These are phyloP conservation scores for Penicillium sp. DNA, from an alignment of 2,329 filamentous ascomycete species.

Conservation along the genomic window DNA sequence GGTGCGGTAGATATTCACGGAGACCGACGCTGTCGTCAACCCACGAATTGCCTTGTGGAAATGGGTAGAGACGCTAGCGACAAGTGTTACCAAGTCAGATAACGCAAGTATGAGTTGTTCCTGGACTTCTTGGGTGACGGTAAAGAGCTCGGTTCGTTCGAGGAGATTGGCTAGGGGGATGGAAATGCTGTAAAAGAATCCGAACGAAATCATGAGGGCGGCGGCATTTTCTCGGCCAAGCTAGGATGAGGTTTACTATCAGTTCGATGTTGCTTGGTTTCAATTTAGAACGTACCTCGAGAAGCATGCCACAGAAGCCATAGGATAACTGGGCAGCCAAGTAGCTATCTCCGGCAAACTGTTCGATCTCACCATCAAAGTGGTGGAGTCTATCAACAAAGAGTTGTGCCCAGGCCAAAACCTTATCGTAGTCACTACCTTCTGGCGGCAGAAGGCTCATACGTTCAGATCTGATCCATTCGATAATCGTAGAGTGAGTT, in stretches of 20 bases:
- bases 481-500: slow-evolving; percentile 24
- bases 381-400: slow-evolving; percentile 45
- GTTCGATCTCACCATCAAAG: slow-evolving; percentile 42
- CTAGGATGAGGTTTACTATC: slow-evolving; percentile 29
- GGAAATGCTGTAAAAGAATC: slow-evolving; percentile 57
- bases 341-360: slow-evolving; percentile 44
- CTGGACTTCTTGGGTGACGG: slow-evolving; percentile 53
- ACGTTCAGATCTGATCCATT: slow-evolving; percentile 47
- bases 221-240: slow-evolving; percentile 54
- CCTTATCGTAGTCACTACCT: slow-evolving; percentile 49
- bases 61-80: slow-evolving; percentile 39
- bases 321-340: slow-evolving; percentile 56
- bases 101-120: slow-evolving; percentile 50
- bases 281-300: slow-evolving; percentile 47
- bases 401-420: slow-evolving; percentile 45
- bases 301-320: slow-evolving; percentile 52
- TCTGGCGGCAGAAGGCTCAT: slow-evolving; percentile 46
- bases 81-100: slow-evolving; percentile 41
- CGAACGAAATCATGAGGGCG: slow-evolving; percentile 57
- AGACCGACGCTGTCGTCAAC: slow-evolving; percentile 29
- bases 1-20: slow-evolving; percentile 44
- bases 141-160: slow-evolving; percentile 54
- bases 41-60: slow-evolving; percentile 40
- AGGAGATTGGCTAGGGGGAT: slow-evolving; percentile 49
- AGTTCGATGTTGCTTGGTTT: background rate